A percentile compares a stretch with the other conserved stretches of the same genome.
Conservation (phyloP, 805 yeast species). For the Ogataea zsoltii region DNA sequence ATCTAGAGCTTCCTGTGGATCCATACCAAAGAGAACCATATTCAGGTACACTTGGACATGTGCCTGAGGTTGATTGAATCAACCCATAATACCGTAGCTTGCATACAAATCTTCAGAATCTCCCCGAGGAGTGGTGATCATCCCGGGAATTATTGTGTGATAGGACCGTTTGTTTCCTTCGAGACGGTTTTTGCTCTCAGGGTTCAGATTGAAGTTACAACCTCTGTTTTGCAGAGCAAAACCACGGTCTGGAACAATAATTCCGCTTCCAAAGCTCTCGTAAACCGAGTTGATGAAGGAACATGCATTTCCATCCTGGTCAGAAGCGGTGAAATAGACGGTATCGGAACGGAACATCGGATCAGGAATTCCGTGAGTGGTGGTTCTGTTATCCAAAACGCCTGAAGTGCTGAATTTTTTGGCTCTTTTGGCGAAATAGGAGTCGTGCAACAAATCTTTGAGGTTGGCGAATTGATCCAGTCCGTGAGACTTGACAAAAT, state of each 20-base stretch:
- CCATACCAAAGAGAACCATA: slow-evolving; percentile 57
- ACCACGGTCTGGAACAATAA: slow-evolving; percentile 63
- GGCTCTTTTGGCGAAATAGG: slow-evolving; percentile 53
- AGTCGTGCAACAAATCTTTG: slow-evolving; percentile 44
- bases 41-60: slow-evolving; percentile 78
- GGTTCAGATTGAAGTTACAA: slow-evolving; percentile 64
- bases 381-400: slow-evolving; percentile 39
- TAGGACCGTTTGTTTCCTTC: slow-evolving; percentile 75
- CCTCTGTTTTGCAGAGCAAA: slow-evolving; percentile 78
- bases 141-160: slow-evolving; percentile 82
- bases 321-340: slow-evolving; percentile 65
- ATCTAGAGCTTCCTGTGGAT: slow-evolving; percentile 75
- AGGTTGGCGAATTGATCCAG: slow-evolving; percentile 26
- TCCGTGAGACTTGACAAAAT: slow-evolving; percentile 23
- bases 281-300: slow-evolving; percentile 79
- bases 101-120: slow-evolving; percentile 54
- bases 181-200: slow-evolving; percentile 56
- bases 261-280: slow-evolving; percentile 68
- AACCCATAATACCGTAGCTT: slow-evolving; percentile 68
- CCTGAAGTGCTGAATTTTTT: slow-evolving; percentile 42
- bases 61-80: slow-evolving; percentile 84
- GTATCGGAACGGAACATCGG: slow-evolving; percentile 66
- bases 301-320: slow-evolving; percentile 73
- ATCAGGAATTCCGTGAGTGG: slow-evolving; percentile 45
- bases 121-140: slow-evolving; percentile 53